phyloP scores from a whole-genome alignment of 1,284 basidiomycete genomes.

The Papiliotrema nemorosa region DNA sequence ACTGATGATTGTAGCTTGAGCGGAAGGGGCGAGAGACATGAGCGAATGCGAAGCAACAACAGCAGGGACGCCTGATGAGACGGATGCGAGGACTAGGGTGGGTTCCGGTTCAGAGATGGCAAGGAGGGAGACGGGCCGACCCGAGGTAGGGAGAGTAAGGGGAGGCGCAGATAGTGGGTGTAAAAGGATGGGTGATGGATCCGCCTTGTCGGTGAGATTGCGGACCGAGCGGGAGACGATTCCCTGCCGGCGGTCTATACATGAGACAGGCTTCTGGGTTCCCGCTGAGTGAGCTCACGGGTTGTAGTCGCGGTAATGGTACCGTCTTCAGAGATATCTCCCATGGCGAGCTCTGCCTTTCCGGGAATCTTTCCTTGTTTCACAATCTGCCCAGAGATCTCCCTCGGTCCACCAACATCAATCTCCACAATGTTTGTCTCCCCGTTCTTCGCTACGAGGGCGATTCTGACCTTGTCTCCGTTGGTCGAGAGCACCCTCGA shows the following conservation, averaged over 20 bases:
- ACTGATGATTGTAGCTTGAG: slow-evolving; percentile 21
- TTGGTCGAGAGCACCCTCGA: slow-evolving; percentile 7
- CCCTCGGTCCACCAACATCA: slow-evolving; percentile 3
- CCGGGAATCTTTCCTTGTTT: not conserved
- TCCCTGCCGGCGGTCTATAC: not conserved
- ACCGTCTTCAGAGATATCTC: not conserved
- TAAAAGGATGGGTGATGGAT: not conserved
- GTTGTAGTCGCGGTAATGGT: not conserved
- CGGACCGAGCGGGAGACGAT: slow-evolving; percentile 8
- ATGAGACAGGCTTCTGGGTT: not conserved
- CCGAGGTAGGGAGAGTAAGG: slow-evolving; percentile 19
- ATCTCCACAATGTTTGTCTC: slow-evolving; percentile 7
- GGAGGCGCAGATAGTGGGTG: not conserved
- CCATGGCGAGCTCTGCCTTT: not conserved
- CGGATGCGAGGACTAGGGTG: slow-evolving; percentile 29
- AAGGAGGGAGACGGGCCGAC: slow-evolving; percentile 22
- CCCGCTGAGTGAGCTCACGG: not conserved
- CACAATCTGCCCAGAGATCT: not conserved
- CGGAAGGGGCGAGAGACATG: slow-evolving; percentile 16
- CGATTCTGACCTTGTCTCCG: not conserved
- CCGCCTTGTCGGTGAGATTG: not conserved
- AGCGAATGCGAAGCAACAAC: slow-evolving; percentile 22
- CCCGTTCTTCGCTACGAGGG: slow-evolving; percentile 13
- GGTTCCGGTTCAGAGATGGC: slow-evolving; percentile 24
- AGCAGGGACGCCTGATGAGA: slow-evolving; percentile 25